Evolutionary conservation across 2,329 filamentous ascomycete species (phyloP).

Genomic region (Penicillium sp.): DNA sequence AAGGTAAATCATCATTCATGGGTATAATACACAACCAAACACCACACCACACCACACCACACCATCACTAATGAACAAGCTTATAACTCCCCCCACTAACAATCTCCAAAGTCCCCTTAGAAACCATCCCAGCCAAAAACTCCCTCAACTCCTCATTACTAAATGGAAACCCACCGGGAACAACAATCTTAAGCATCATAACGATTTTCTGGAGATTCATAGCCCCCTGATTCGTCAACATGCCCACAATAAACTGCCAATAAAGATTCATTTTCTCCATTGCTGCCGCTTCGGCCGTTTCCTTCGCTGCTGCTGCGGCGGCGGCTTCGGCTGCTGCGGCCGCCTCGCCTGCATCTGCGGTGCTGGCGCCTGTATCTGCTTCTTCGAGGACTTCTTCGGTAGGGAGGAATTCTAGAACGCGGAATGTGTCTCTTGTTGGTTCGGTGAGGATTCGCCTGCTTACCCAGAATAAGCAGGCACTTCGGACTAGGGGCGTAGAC

Average conservation of each 20-base stretch:
- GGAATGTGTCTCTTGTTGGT: slow-evolving; percentile 56
- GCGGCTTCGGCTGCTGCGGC: slow-evolving; percentile 47
- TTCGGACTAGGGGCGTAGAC: slow-evolving; percentile 60
- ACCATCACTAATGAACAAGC: slow-evolving; percentile 34
- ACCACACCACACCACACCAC: slow-evolving; percentile 11
- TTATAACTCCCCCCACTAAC: slow-evolving; percentile 70
- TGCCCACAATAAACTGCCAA: slow-evolving; percentile 89
- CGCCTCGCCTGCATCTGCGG: slow-evolving; percentile 34
- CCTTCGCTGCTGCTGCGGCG: slow-evolving; percentile 47
- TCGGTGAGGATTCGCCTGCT: slow-evolving; percentile 58
- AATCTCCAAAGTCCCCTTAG: slow-evolving; percentile 70
- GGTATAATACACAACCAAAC: slow-evolving; percentile 20
- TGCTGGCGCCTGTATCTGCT: slow-evolving; percentile 24
- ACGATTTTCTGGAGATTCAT: slow-evolving; percentile 82
- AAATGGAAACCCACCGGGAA: slow-evolving; percentile 86
- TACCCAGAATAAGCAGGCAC: slow-evolving; percentile 67
- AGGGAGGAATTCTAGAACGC: slow-evolving; percentile 60
- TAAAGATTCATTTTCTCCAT: slow-evolving; percentile 75
- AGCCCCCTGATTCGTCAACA: slow-evolving; percentile 89
- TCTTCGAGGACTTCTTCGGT: slow-evolving; percentile 22
- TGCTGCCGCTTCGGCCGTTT: slow-evolving; percentile 60
- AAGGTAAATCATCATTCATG: no score
- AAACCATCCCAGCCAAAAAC: slow-evolving; percentile 79
- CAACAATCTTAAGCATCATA: slow-evolving; percentile 94
- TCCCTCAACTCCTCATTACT: slow-evolving; percentile 85